A percentile compares a stretch with the other conserved stretches of the same genome.
These are phyloP conservation scores for Coccinonectria pachysandricola DNA, from an alignment of 2,329 filamentous ascomycete genomes.

Conservation along the genomic window DNA sequence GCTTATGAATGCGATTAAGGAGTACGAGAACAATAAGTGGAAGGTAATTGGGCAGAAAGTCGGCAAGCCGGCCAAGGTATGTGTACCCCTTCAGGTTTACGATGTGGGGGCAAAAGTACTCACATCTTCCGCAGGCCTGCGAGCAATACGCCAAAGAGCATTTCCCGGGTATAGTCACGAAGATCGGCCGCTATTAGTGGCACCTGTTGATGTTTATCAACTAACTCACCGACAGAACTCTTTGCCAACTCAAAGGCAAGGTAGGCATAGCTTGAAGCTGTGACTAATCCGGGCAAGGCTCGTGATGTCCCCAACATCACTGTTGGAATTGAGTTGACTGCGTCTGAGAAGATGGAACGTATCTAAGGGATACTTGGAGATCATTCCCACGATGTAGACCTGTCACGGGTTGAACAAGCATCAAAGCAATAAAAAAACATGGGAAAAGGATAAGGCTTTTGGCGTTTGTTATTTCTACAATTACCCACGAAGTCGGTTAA, in stretches of 20 bases:
- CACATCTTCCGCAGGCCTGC: conserved; percentile 28
- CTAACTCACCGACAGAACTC: conserved; percentile 27
- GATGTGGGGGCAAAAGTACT: conserved; percentile 1
- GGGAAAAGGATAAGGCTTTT: too few relatives aligned
- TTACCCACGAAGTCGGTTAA: too few relatives aligned
- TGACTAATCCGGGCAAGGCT: too few relatives aligned
- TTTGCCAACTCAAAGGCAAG: conserved; percentile 28
- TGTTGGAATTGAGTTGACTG: too few relatives aligned
- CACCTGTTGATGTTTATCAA: conserved; percentile 11
- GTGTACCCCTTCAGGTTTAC: too few relatives aligned
- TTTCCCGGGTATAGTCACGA: conserved; percentile 47
- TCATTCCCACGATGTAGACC: too few relatives aligned
- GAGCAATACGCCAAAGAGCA: conserved; percentile 93
- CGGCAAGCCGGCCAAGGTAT: conserved; percentile 83
- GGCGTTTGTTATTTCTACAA: too few relatives aligned
- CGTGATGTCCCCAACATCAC: too few relatives aligned
- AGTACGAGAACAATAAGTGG: conserved; percentile 98
- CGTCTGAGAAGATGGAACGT: too few relatives aligned
- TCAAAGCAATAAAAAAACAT: too few relatives aligned
- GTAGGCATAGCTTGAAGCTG: conserved; percentile 20
- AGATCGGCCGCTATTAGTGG: conserved; percentile 14
- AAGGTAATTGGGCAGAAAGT: conserved; percentile 95
- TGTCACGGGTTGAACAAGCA: too few relatives aligned
- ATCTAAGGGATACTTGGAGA: too few relatives aligned
- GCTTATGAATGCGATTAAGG: conserved; percentile 87